These are phyloP conservation scores for Pichia cephalocereana DNA, from an alignment of 805 yeast genomes.

Conservation along the genomic window DNA sequence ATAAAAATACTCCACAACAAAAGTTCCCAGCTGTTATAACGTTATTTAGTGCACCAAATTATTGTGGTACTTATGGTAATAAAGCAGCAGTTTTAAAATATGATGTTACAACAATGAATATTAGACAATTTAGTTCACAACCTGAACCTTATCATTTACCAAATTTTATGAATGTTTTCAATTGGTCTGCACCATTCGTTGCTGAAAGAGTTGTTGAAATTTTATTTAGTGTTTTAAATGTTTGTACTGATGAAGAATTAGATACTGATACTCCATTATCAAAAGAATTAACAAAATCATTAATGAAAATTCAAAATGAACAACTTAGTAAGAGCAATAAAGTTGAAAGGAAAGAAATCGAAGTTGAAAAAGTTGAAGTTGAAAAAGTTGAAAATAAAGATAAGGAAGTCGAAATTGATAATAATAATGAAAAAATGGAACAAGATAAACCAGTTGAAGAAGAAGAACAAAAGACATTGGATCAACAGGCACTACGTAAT, in stretches of 20 bases:
- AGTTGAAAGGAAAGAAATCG: neutral
- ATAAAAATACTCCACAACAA: constrained; percentile 69
- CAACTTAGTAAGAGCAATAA: neutral
- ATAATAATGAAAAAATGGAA: neutral
- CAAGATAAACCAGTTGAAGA: neutral
- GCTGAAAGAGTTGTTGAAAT: constrained; percentile 95
- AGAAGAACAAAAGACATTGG: constrained; percentile 13
- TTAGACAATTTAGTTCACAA: constrained; percentile 83
- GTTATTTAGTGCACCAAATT: constrained; percentile 92
- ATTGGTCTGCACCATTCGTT: constrained; percentile 96
- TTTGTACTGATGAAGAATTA: constrained; percentile 92
- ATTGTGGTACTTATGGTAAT: constrained; percentile 84
- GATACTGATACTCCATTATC: constrained; percentile 60
- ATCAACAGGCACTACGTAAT: constrained; percentile 51
- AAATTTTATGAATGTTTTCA: constrained; percentile 92
- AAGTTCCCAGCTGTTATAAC: constrained; percentile 89
- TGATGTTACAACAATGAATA: constrained; percentile 88
- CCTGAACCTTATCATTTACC: constrained; percentile 98
- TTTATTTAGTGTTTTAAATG: constrained; percentile 79
- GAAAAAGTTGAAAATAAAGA: constrained; percentile 1
- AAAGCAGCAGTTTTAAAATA: constrained; percentile 93
- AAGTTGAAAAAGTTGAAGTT: neutral
- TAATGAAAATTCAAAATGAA: constrained; percentile 16
- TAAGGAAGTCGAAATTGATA: neutral
- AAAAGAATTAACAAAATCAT: constrained; percentile 28